Percentiles rank a stretch among this genome's conserved stretches.
These are phyloP conservation scores for Cordyceps cicadae DNA, from an alignment of 2,329 filamentous ascomycete genomes.

Conservation along the genomic window DNA sequence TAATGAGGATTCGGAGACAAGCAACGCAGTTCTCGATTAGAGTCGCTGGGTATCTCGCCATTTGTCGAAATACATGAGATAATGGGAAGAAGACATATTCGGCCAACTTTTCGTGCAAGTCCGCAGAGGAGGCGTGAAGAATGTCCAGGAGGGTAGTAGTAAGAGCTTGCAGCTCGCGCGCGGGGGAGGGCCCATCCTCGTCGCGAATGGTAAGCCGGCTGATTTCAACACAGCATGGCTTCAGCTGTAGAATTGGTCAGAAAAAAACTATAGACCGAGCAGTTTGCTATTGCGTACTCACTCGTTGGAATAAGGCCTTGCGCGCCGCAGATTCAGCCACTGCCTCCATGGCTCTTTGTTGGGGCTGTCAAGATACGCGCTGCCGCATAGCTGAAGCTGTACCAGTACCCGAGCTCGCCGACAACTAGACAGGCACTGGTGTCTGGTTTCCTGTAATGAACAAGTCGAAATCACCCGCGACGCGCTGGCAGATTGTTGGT, in stretches of 20 bases:
- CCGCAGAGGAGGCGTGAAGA: slow-evolving; percentile 37
- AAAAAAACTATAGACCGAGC: too few species aligned
- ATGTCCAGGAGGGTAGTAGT: slow-evolving; percentile 37
- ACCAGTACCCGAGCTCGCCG: background rate
- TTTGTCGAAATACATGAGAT: slow-evolving; percentile 73
- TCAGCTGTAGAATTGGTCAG: slow-evolving; percentile 38
- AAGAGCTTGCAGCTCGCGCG: slow-evolving; percentile 38
- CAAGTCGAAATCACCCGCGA: background rate
- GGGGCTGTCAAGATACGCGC: background rate
- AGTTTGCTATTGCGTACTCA: slow-evolving; percentile 7
- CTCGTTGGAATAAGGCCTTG: slow-evolving; percentile 26
- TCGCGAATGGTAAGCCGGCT: slow-evolving; percentile 48
- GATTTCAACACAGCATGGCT: slow-evolving; percentile 53
- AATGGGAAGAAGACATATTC: slow-evolving; percentile 95
- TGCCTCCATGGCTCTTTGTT: slow-evolving; percentile 20
- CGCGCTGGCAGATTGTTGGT: background rate
- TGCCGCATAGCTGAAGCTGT: background rate
- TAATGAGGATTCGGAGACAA: slow-evolving; percentile 65
- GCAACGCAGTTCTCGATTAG: slow-evolving; percentile 69
- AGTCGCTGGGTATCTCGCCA: slow-evolving; percentile 61
- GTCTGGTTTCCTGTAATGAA: background rate
- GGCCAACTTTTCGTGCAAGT: slow-evolving; percentile 71
- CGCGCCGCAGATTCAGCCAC: slow-evolving; percentile 18
- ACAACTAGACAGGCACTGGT: background rate
- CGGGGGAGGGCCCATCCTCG: slow-evolving; percentile 31